Evolutionary conservation across 805 yeast genomes (phyloP), one percentile per base, ranked within the genome.

Genomic region (Naumovozyma baii): DNA sequence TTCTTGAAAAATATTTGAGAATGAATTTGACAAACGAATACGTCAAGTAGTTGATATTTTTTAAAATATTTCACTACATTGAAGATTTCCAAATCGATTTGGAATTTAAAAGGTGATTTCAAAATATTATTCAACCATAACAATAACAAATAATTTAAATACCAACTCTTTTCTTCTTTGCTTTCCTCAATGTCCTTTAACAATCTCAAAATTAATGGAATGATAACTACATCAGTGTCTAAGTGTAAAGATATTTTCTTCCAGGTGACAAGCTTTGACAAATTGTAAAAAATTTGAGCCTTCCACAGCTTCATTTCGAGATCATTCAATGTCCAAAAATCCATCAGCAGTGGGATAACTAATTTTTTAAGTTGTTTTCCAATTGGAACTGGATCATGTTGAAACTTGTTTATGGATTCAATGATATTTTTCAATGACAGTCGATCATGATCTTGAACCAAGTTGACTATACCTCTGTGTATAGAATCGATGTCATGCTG

Each of bases 101-200:
- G 59, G 18, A 88, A 62, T 2, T 74, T 69, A 52, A 88, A 87
- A 0, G 97, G 96, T 0, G 79, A 74, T n/a, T 83, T 62, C 0
- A 78, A 70, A 17, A 87, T 61, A 8, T 80, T 74, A 0, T 80
- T 70, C 8, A 85, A 66, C 95, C 95, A 88, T 3, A 82, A 63
- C 7, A 86, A 58, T 32, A 77, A 52, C 9, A 79, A 58, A 41
- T 64, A 78, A 28, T 62, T 53, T 22, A 64, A 65, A 36, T 70
- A 66, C 83, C 81, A 76, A 7, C 26, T 22, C 9, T 22, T 22
- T 4, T 17, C 19, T 4, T 25, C 15, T 4, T 22, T 29, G 3
- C 4, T 2, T n/a, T 36, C 34, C 4, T 37, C 38, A 39, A 52
- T 35, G 5, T 19, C 7, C 5, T 42, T 50, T 9, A 70, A 40